Conservation (phyloP, 1,139 yeast species). For the Nadsonia commutata region DNA sequence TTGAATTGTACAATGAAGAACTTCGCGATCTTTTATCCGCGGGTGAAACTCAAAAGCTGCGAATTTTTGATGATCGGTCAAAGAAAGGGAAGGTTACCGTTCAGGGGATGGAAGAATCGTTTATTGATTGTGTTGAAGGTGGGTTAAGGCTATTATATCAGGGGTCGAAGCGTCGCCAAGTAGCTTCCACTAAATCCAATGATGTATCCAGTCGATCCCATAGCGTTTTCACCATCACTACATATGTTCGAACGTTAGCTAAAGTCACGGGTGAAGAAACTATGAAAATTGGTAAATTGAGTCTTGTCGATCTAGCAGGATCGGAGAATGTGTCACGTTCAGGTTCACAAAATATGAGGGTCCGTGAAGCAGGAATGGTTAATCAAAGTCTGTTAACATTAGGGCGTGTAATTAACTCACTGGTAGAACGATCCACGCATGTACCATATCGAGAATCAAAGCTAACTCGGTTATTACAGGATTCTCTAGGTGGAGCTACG, state of each 20-base stretch:
- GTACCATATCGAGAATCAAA: slow-evolving; percentile 75
- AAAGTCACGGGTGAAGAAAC: slow-evolving; percentile 31
- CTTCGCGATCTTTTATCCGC: slow-evolving; percentile 37
- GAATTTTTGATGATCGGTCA: slow-evolving; percentile 30
- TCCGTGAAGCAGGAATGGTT: slow-evolving; percentile 72
- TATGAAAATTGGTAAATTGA: slow-evolving; percentile 34
- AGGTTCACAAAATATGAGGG: slow-evolving; percentile 59
- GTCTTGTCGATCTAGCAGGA: slow-evolving; percentile 75
- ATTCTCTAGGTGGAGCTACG: slow-evolving; percentile 66
- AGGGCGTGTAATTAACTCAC: slow-evolving; percentile 64
- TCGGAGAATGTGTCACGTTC: slow-evolving; percentile 63
- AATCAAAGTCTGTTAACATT: slow-evolving; percentile 65
- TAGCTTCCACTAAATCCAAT: slow-evolving; percentile 49
- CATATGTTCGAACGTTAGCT: slow-evolving; percentile 25
- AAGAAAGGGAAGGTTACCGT: slow-evolving; percentile 28
- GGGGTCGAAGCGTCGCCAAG: slow-evolving; percentile 38
- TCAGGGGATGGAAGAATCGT: slow-evolving; percentile 32
- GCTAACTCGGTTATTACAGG: slow-evolving; percentile 58
- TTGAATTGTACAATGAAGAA: slow-evolving; percentile 65
- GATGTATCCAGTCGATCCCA: slow-evolving; percentile 52
- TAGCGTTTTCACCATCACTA: slow-evolving; percentile 52
- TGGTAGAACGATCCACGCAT: slow-evolving; percentile 40
- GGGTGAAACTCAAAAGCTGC: slow-evolving; percentile 23
- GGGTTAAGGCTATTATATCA: slow-evolving; percentile 28
- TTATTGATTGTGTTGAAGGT: slow-evolving; percentile 22